Base-by-base conservation (phyloP, 257 asterid species). In the Jaltomata sinuosa region DNA sequence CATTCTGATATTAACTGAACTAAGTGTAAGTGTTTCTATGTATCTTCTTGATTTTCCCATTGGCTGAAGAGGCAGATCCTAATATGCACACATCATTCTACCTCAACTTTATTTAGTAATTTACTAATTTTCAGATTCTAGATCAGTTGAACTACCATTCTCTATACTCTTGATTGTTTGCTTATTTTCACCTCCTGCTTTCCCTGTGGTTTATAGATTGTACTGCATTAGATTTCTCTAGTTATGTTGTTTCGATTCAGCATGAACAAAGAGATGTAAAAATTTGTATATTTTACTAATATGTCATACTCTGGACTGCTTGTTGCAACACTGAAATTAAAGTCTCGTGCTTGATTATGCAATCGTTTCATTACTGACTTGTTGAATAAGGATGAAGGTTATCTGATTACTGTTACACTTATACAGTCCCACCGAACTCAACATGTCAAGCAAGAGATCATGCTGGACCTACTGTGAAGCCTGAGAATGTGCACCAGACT, bases 401-500 rank as follows among this genome's bases (percentile, higher is more conserved):
- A 49, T 47, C 42, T 76, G 61, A 47, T 76, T 38, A 50, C 61
- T 76, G 38, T 45, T 16, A 9, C 85, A 49, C 78, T 29, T 67
- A 80, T 64, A 80, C 91, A 91, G 96, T 88, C 87, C 89, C 87
- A 86, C 88, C 88, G 87, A 88, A 86, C 89, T 83, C 88, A 21
- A 87, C 87, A 32, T 87, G 89, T 83, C 89, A 82, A 81, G 84
- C 88, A 71, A 88, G 89, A 25, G 94, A 87, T 85, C 91, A 86
- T 45, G 36, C 88, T 57, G 92, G 92, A 65, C 86, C 90, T n/a
- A 65, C 85, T 54, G 52, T 92, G 45, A 93, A 92, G 83, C 87
- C 88, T 10, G 98, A 94, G 85, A 89, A 88, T 83, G 32, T 89
- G 91, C 92, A 89, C 83, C 94, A 81, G 61, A 79, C 88, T 34